Evolutionary conservation across 169 alveolate genomes (phyloP).

Genomic region (Eimeria falciformis): DNA sequence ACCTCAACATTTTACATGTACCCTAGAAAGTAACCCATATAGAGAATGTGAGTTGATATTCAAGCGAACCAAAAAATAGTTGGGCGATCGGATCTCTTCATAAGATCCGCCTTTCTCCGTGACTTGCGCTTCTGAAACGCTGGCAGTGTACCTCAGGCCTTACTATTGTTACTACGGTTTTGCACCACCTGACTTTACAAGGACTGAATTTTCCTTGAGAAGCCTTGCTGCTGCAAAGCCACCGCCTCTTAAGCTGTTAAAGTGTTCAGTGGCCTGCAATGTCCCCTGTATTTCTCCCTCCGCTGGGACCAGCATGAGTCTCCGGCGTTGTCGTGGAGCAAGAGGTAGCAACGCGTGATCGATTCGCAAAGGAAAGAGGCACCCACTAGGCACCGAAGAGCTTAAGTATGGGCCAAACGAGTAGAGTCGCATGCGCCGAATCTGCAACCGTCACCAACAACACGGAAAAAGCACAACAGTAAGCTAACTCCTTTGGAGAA

Average conservation of each 20-base stretch:
- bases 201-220: conserved; percentile 16
- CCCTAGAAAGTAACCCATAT: too few relatives aligned
- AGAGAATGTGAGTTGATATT: too few relatives aligned
- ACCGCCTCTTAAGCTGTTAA: conserved; percentile 33
- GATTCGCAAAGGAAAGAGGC: background rate
- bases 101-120: too few relatives aligned
- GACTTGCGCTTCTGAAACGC: too few relatives aligned
- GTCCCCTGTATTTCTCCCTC: background rate
- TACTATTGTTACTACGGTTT: too few relatives aligned
- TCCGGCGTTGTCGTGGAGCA: background rate
- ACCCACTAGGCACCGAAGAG: background rate
- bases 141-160: too few relatives aligned
- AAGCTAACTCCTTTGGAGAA: background rate
- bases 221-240: conserved; percentile 32
- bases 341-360: conserved; percentile 6
- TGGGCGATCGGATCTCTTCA: too few relatives aligned
- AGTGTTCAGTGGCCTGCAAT: conserved; percentile 9
- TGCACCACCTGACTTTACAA: background rate
- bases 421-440: conserved; percentile 30
- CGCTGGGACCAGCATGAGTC: conserved; percentile 18
- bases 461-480: background rate
- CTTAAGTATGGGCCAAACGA: conserved; percentile 47
- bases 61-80: too few relatives aligned
- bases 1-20: too few relatives aligned
- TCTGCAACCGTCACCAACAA: background rate